Percentiles rank a stretch among this genome's conserved stretches.
Conservation (phyloP, 371 early-diverging fungal species). For the Vairimorpha ceranae region DNA sequence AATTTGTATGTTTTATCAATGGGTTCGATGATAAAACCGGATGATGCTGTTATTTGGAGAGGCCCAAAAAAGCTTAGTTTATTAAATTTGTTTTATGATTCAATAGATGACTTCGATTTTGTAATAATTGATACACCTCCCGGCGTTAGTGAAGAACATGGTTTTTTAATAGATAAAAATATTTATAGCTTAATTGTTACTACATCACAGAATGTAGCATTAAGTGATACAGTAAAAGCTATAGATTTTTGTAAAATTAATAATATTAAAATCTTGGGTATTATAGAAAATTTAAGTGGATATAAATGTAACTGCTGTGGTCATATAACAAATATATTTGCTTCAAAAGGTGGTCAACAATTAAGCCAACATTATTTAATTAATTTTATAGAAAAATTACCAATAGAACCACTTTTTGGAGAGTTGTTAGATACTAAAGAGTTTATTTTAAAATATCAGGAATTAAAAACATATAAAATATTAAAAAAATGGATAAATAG, state of each 20-base stretch:
- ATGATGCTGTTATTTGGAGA: conserved; percentile 93
- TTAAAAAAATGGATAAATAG: conserved; percentile 7
- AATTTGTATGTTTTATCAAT: conserved; percentile 82
- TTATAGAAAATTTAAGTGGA: conserved; percentile 95
- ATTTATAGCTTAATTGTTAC: conserved; percentile 75
- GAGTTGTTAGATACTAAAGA: conserved; percentile 39
- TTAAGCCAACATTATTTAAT: conserved; percentile 50
- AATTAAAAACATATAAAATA: conserved; percentile 2
- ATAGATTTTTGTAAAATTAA: conserved; percentile 86
- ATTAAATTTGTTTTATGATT: conserved; percentile 87
- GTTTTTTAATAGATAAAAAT: conserved; percentile 70
- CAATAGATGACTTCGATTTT: conserved; percentile 79
- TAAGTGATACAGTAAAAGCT: conserved; percentile 86
- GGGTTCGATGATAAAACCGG: conserved; percentile 79
- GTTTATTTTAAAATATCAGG: conserved; percentile 10
- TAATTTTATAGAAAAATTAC: conserved; percentile 39
- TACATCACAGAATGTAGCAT: conserved; percentile 88
- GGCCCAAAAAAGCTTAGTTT: conserved; percentile 80
- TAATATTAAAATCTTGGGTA: conserved; percentile 75
- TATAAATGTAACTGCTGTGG: conserved; percentile 83
- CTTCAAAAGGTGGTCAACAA: conserved; percentile 51
- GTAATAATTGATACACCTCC: conserved; percentile 95
- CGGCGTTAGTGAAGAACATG: conserved; percentile 93
- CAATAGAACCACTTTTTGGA: conserved; percentile 30
- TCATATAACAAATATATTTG: conserved; percentile 45